Percentiles rank a stretch among this genome's conserved stretches.
Conservation (phyloP, 1,284 basidiomycete genomes). For the Leccinum discolor region DNA sequence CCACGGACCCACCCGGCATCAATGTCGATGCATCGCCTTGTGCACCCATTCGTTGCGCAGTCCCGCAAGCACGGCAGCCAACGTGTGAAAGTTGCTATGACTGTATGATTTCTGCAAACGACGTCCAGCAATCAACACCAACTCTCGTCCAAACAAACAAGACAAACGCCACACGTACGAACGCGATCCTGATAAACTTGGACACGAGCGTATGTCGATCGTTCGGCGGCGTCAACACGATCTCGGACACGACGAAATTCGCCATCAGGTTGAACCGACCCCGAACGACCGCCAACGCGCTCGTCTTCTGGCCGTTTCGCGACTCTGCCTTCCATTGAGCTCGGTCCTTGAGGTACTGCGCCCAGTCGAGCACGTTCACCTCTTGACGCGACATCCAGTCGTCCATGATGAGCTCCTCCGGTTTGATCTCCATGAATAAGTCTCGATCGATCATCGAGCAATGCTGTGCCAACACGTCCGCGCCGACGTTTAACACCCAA, state of each 20-base stretch:
- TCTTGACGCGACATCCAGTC: conserved; percentile 67
- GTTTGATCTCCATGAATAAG: conserved; percentile 36
- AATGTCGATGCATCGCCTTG: conserved; percentile 66
- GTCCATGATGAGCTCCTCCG: conserved; percentile 78
- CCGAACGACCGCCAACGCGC: conserved; percentile 74
- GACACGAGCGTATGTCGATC: conserved; percentile 70
- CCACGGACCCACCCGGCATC: conserved; percentile 61
- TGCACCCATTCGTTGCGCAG: conserved; percentile 75
- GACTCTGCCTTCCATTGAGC: conserved; percentile 69
- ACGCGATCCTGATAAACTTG: conserved; percentile 88
- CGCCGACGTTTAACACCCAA: conserved; percentile 62
- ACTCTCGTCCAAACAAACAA: background rate
- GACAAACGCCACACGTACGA: conserved; percentile 51
- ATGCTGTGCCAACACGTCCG: conserved; percentile 73
- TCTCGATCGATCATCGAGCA: conserved; percentile 86
- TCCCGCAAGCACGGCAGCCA: conserved; percentile 83
- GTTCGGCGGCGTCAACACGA: conserved; percentile 65
- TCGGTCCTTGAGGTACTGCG: conserved; percentile 76
- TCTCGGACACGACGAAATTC: conserved; percentile 82
- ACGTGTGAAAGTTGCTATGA: conserved; percentile 78
- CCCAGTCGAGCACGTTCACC: conserved; percentile 82
- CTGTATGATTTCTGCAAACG: conserved; percentile 76
- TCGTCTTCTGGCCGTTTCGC: conserved; percentile 59
- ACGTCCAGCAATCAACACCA: conserved; percentile 8
- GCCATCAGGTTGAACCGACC: conserved; percentile 87